Evolutionary conservation across 495 filamentous ascomycete species (phyloP), one percentile per base, ranked within the genome.

Genomic region (Lasiosphaeria ovina): DNA sequence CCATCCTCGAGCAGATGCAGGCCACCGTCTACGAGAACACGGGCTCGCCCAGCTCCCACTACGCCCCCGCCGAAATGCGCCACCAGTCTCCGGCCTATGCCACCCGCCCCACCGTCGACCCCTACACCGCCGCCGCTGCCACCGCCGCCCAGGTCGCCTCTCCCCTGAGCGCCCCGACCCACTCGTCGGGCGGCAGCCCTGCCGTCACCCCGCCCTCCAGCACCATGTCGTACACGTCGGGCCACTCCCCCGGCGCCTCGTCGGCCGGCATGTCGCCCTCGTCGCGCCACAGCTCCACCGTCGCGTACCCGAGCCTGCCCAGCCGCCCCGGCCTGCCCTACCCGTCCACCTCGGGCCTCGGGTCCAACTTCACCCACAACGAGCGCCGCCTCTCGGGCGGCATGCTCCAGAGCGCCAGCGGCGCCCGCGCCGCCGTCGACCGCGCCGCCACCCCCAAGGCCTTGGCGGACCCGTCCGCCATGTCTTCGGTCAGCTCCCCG

Each of bases 1-100:
- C 92, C 60, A 88, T 97, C 77, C 81, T 99, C 42, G 90, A 96
- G 73, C 91, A 97, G 74, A 92, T 98, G 81, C 92, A 97, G 67
- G 82, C 86, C 62, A 96, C 93, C 7, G 89, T 97, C 34, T 98
- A 97, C 70, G 93, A 97, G 73, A 93, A 85, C 67, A 86, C 92
- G 31, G 89, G 90, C 66, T 70, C 75, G 68, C 66, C 73, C 17
- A 73, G 53, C 53, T 67, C 76, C 1, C 72, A 75, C 34, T 77
- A 77, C 35, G 60, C 68, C 12, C 67, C 74, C 12, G 66, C 85
- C 61, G 81, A 82, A 71, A 88, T 87, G 69, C 89, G 91, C 56
- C 77, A 85, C 31, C 80, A 90, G 58, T 90, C 90, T n/a, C 90
- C 92, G 0, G 86, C 84, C 8, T 79, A 83, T 54, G 75, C 75